phyloP scores from a whole-genome alignment of 2,329 filamentous ascomycete genomes.

The Camptophora hylomeconis region DNA sequence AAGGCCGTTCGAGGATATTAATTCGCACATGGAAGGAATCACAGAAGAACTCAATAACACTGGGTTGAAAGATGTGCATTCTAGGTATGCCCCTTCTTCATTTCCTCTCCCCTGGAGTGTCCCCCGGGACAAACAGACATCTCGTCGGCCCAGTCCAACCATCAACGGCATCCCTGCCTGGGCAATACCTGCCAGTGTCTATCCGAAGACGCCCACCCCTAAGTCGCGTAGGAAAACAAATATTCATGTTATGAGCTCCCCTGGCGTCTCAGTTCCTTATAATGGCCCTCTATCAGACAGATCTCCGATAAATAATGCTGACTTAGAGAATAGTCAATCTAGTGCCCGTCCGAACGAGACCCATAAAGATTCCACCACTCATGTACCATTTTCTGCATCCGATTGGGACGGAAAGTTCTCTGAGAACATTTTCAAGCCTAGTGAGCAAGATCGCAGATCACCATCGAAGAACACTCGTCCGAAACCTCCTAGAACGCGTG shows the following conservation, averaged over 20 bases:
- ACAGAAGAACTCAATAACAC: neutral
- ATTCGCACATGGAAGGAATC: neutral
- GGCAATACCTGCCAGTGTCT: conserved; percentile 18
- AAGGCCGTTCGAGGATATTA: conserved; percentile 11
- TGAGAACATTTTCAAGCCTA: conserved; percentile 25
- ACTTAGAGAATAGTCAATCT: too few relatives aligned
- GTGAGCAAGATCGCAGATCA: conserved; percentile 18
- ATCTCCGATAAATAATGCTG: too few relatives aligned
- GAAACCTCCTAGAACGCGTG: too few relatives aligned
- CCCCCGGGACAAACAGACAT: conserved; percentile 2
- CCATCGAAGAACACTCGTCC: conserved; percentile 12
- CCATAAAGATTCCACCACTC: too few relatives aligned
- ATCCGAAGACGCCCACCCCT: conserved; percentile 11
- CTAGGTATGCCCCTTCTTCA: conserved; percentile 14
- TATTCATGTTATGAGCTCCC: too few relatives aligned
- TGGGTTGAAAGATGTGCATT: too few relatives aligned
- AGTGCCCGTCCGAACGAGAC: too few relatives aligned
- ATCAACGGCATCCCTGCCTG: conserved; percentile 16
- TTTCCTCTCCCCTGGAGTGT: neutral
- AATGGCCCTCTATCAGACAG: too few relatives aligned
- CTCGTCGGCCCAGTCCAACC: conserved; percentile 3
- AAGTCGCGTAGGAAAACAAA: conserved; percentile 3
- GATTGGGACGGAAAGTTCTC: conserved; percentile 28
- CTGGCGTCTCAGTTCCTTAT: too few relatives aligned
- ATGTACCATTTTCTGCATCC: conserved; percentile 26